Conservation (phyloP, 768 basidiomycete species). For the Candolleomyces efflorescens region DNA sequence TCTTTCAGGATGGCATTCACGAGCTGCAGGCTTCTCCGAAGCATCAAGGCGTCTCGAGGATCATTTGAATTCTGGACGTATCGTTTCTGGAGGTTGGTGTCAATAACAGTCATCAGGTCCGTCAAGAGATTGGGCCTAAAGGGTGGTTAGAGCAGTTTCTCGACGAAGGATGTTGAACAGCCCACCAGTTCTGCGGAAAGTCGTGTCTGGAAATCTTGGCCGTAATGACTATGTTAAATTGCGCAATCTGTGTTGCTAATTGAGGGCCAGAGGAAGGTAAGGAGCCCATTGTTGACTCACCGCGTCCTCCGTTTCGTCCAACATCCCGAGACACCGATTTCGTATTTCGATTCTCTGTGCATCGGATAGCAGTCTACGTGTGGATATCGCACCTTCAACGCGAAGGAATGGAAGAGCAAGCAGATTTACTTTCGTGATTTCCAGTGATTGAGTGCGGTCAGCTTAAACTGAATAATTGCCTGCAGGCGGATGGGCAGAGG, state of each 20-base stretch:
- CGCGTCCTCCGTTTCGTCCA: conserved; percentile 76
- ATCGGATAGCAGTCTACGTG: conserved; percentile 58
- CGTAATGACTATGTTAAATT: conserved; percentile 71
- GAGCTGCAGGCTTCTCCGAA: conserved; percentile 61
- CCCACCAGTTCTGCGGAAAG: conserved; percentile 69
- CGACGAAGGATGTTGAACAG: conserved; percentile 1
- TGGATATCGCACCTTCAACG: conserved; percentile 5
- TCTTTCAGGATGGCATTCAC: conserved; percentile 69
- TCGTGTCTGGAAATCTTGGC: conserved; percentile 77
- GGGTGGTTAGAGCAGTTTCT: neutral
- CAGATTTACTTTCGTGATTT: conserved; percentile 61
- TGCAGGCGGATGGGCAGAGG: conserved; percentile 70
- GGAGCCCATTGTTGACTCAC: conserved; percentile 33
- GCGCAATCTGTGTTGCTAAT: conserved; percentile 53
- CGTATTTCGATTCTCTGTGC: conserved; percentile 68
- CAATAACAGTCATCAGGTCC: conserved; percentile 52
- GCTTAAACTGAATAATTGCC: conserved; percentile 89
- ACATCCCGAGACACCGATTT: conserved; percentile 54
- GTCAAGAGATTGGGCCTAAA: conserved; percentile 58
- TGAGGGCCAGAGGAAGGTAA: conserved; percentile 1
- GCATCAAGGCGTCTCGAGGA: conserved; percentile 38
- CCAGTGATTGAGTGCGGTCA: conserved; percentile 72
- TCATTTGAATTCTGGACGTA: conserved; percentile 39
- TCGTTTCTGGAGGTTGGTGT: conserved; percentile 47
- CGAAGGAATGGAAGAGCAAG: neutral